A percentile compares a stretch with the other conserved stretches of the same genome.
These are phyloP conservation scores for Tricholoma terreum DNA, from an alignment of 768 basidiomycete genomes.

Conservation along the genomic window DNA sequence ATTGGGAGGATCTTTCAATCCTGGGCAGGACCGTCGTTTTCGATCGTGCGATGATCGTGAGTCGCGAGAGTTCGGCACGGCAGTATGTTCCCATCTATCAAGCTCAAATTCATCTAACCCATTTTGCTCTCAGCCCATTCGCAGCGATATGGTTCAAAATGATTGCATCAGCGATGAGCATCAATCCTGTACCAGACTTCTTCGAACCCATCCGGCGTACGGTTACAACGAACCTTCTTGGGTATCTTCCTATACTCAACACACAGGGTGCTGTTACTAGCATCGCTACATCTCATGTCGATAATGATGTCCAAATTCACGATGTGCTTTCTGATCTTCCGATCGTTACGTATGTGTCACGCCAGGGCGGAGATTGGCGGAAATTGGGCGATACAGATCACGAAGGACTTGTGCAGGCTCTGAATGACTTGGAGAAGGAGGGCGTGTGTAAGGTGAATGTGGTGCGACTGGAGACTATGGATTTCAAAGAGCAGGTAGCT, in stretches of 20 bases:
- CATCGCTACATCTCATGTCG: not conserved
- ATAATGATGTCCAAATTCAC: not conserved
- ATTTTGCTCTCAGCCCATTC: slow-evolving; percentile 21
- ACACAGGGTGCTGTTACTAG: slow-evolving; percentile 6
- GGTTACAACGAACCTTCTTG: slow-evolving; percentile 25
- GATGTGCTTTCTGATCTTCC: slow-evolving; percentile 20
- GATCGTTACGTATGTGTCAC: slow-evolving; percentile 55
- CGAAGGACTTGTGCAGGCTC: slow-evolving; percentile 45
- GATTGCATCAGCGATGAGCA: slow-evolving; percentile 31
- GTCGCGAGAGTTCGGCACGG: slow-evolving; percentile 59
- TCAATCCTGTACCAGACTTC: slow-evolving; percentile 25
- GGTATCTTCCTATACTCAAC: slow-evolving; percentile 21
- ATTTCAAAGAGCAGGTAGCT: slow-evolving; percentile 60
- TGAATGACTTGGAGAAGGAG: slow-evolving; percentile 46
- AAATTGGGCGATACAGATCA: slow-evolving; percentile 40
- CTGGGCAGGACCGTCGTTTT: slow-evolving; percentile 55
- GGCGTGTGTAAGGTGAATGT: slow-evolving; percentile 51
- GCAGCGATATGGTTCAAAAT: slow-evolving; percentile 33
- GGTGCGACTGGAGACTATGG: slow-evolving; percentile 38
- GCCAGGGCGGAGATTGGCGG: slow-evolving; percentile 45
- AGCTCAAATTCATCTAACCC: no score
- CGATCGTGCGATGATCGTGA: slow-evolving; percentile 57
- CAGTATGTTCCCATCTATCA: slow-evolving; percentile 25
- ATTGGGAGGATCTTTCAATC: slow-evolving; percentile 60
- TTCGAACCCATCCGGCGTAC: slow-evolving; percentile 36